Percentiles rank a stretch among this genome's conserved stretches.
These are phyloP conservation scores for Tetraselmis striata DNA, from an alignment of 139 green algal genomes.

Conservation along the genomic window DNA sequence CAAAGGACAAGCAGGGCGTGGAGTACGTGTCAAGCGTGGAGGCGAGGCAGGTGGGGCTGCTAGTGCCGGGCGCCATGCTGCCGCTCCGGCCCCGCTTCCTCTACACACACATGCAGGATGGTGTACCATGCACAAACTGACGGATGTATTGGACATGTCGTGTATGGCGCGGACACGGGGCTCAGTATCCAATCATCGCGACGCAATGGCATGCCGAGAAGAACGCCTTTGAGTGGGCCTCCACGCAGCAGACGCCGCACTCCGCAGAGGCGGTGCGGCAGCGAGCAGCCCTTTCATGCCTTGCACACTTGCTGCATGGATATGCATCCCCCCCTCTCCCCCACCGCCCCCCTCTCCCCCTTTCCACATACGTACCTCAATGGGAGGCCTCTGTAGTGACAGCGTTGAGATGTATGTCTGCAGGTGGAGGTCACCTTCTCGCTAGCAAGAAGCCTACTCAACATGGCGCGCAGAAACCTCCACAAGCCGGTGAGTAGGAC, in stretches of 20 bases:
- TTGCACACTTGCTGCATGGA: no score
- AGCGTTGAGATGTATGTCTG: not conserved
- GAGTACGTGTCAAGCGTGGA: conserved; percentile 8
- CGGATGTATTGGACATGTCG: no score
- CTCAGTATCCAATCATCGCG: not conserved
- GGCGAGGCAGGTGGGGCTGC: not conserved
- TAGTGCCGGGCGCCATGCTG: no score
- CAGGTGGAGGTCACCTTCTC: not conserved
- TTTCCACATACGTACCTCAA: no score
- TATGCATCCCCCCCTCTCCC: no score
- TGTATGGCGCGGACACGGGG: no score
- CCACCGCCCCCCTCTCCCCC: no score
- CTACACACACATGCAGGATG: no score
- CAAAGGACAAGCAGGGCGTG: not conserved
- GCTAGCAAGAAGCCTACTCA: not conserved
- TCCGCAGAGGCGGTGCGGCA: not conserved
- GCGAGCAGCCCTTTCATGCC: not conserved
- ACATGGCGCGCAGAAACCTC: not conserved
- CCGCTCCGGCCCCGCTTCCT: no score
- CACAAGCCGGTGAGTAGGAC: not conserved
- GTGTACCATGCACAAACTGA: no score
- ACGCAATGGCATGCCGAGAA: conserved; percentile 8
- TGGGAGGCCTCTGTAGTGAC: no score
- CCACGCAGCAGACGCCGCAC: not conserved
- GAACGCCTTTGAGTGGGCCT: conserved; percentile 3